A percentile compares a stretch with the other conserved stretches of the same genome.
Conservation (phyloP, 495 filamentous ascomycete genomes). For the Penicillium psychrofluorescens region DNA sequence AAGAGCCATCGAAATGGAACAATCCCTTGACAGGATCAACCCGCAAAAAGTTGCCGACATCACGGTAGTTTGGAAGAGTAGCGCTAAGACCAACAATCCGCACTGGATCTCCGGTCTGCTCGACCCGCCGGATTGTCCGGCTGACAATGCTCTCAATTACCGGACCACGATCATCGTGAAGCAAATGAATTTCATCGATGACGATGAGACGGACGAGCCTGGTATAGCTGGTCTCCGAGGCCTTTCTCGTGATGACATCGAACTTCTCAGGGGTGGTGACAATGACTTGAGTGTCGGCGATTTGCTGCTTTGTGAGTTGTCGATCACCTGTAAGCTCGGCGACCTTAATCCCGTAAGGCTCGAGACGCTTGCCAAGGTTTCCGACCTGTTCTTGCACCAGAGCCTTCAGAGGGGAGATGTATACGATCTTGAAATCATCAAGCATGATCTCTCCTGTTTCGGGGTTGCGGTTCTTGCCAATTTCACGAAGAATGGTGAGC, state of each 20-base stretch:
- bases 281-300: slow-evolving; percentile 95
- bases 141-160: slow-evolving; percentile 96
- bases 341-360: slow-evolving; percentile 85
- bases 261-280: slow-evolving; percentile 98
- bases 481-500: slow-evolving; percentile 91
- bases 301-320: slow-evolving; percentile 97
- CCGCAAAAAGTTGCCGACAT: slow-evolving; percentile 93
- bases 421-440: slow-evolving; percentile 97
- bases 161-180: slow-evolving; percentile 95
- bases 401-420: slow-evolving; percentile 95
- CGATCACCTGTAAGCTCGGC: slow-evolving; percentile 94
- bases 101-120: slow-evolving; percentile 88
- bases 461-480: slow-evolving; percentile 87
- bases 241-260: slow-evolving; percentile 98
- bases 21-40: slow-evolving; percentile 79
- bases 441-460: slow-evolving; percentile 83
- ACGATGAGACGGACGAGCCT: slow-evolving; percentile 91
- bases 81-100: slow-evolving; percentile 89
- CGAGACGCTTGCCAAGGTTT: slow-evolving; percentile 87
- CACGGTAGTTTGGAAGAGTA: slow-evolving; percentile 92
- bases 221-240: slow-evolving; percentile 93
- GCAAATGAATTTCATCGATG: slow-evolving; percentile 95
- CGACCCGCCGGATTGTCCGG: slow-evolving; percentile 82
- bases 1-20: slow-evolving; percentile 96
- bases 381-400: slow-evolving; percentile 95